Evolutionary conservation across 306 rosid species (phyloP).

Genomic region (Benincasa hispida): DNA sequence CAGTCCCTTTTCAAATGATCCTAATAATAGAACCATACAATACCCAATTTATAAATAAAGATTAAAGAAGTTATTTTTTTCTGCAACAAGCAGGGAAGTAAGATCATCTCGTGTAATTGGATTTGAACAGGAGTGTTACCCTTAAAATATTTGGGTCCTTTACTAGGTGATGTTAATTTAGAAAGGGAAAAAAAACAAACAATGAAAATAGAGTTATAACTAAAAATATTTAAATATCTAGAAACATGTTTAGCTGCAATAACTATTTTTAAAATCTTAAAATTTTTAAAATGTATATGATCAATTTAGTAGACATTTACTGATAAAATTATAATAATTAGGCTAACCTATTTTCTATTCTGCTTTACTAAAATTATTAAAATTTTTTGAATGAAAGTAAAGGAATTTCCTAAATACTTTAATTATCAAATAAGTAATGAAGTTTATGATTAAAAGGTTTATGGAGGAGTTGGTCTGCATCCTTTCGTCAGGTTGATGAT

Average conservation of each 20-base stretch:
- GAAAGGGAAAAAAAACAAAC: no score
- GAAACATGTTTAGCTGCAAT: not conserved
- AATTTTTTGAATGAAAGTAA: no score
- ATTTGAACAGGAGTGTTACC: not conserved
- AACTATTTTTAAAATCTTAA: not conserved
- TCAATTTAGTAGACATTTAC: no score
- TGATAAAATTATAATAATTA: no score
- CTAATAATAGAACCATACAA: not conserved
- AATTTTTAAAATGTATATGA: no score
- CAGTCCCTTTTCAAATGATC: not conserved
- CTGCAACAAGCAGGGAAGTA: not conserved
- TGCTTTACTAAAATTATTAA: no score
- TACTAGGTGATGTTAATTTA: not conserved
- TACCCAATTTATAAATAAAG: not conserved
- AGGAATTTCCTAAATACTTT: no score
- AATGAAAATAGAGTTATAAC: not conserved
- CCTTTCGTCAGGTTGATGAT: not conserved
- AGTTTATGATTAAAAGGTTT: not conserved
- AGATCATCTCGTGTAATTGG: not conserved
- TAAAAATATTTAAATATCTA: no score
- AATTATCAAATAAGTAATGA: no score
- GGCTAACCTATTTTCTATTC: no score
- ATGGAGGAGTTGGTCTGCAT: no score
- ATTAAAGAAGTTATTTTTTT: not conserved
- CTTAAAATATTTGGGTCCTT: not conserved